Evolutionary conservation across 176 grass and related monocot genomes (phyloP).

Genomic region (Aegilops bicornis): DNA sequence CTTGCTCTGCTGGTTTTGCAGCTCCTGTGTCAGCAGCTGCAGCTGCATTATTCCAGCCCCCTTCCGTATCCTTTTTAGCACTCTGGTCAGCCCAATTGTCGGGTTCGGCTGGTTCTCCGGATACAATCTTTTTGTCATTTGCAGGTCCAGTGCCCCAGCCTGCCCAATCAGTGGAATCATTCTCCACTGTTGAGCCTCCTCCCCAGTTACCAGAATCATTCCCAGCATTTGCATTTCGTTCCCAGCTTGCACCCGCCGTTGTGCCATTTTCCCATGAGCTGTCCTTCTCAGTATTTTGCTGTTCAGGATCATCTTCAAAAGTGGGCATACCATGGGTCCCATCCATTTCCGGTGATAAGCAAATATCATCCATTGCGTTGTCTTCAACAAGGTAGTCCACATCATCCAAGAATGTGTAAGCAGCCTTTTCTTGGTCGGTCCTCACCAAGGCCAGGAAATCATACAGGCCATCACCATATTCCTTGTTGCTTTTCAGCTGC

Average conservation of each 20-base stretch:
- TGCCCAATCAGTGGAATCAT: slow-evolving; percentile 41
- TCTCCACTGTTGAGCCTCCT: slow-evolving; percentile 34
- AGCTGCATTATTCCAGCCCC: slow-evolving; percentile 48
- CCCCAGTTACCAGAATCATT: slow-evolving; percentile 57
- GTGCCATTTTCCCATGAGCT: slow-evolving; percentile 37
- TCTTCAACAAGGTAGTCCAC: slow-evolving; percentile 76
- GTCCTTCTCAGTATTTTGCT: slow-evolving; percentile 39
- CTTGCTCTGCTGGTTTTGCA: slow-evolving; percentile 41
- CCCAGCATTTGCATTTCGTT: slow-evolving; percentile 36
- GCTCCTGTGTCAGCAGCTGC: slow-evolving; percentile 26
- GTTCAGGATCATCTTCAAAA: slow-evolving; percentile 69
- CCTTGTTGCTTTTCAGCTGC: slow-evolving; percentile 66
- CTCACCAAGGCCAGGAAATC: slow-evolving; percentile 81
- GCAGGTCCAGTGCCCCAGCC: slow-evolving; percentile 36
- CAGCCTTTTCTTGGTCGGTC: slow-evolving; percentile 51
- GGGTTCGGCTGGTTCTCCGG: slow-evolving; percentile 19
- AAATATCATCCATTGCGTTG: slow-evolving; percentile 48
- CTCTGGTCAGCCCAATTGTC: slow-evolving; percentile 33
- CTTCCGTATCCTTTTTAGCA: slow-evolving; percentile 12
- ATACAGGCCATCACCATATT: slow-evolving; percentile 72
- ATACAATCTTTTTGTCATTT: slow-evolving; percentile 34
- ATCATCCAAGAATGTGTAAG: slow-evolving; percentile 59
- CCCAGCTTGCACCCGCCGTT: slow-evolving; percentile 39
- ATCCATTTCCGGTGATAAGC: slow-evolving; percentile 71
- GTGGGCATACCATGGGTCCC: slow-evolving; percentile 52